phyloP scores from a whole-genome alignment of 106 monocot species.

The Dendrobium chrysotoxum region DNA sequence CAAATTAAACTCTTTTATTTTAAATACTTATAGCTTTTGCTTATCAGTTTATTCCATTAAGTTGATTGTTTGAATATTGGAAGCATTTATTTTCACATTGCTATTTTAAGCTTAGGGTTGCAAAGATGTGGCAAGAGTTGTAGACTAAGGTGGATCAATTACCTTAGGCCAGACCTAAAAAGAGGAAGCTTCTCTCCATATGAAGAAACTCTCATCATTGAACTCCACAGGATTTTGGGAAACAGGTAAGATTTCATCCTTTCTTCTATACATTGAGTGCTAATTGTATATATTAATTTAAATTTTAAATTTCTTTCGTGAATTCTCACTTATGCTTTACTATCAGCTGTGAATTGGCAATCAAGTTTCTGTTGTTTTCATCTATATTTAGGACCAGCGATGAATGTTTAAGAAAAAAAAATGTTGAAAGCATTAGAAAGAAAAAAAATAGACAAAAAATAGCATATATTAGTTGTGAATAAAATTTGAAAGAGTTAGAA shows the following conservation, averaged over 20 bases:
- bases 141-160: constrained; percentile 59
- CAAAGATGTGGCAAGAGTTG: constrained; percentile 67
- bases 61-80: background rate
- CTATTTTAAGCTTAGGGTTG: constrained; percentile 17
- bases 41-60: background rate
- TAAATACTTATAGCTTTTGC: background rate
- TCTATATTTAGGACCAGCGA: background rate
- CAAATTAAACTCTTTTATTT: background rate
- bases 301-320: too few species aligned
- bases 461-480: background rate
- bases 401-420: background rate
- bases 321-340: too few species aligned
- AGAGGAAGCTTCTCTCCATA: constrained; percentile 16
- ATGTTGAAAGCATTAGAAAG: background rate
- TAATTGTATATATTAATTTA: too few species aligned
- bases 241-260: constrained; percentile 9
- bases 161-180: constrained; percentile 42
- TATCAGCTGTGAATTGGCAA: too few species aligned
- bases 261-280: background rate
- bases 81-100: background rate
- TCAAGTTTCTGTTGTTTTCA: background rate
- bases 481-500: background rate
- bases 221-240: constrained; percentile 10
- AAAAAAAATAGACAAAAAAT: background rate
- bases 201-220: constrained; percentile 13